A percentile compares a stretch with the other conserved stretches of the same genome.
phyloP scores from a whole-genome alignment of 2,329 filamentous ascomycete genomes.

The Penicillium sp. region DNA sequence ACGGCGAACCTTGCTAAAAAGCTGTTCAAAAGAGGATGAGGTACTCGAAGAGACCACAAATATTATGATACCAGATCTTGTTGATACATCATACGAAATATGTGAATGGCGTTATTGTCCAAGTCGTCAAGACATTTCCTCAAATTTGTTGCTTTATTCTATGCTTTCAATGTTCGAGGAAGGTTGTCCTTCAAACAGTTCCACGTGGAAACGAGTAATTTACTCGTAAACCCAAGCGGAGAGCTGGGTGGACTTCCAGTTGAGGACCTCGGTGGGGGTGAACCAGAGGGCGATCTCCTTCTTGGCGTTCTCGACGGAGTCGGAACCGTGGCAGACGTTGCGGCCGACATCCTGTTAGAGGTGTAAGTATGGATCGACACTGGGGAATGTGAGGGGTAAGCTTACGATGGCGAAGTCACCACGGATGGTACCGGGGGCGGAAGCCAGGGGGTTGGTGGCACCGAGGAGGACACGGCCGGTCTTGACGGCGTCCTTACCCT shows the following conservation, averaged over 20 bases:
- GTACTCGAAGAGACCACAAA: not conserved
- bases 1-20: conserved; percentile 42
- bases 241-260: conserved; percentile 75
- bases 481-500: conserved; percentile 98
- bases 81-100: conserved; percentile 16
- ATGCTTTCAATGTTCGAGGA: conserved; percentile 17
- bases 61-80: conserved; percentile 1
- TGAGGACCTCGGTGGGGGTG: conserved; percentile 80
- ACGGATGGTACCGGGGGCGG: conserved; percentile 96
- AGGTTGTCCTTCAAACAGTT: conserved; percentile 17
- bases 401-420: conserved; percentile 79
- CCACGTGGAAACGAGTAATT: conserved; percentile 29
- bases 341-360: conserved; percentile 71
- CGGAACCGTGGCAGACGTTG: conserved; percentile 99
- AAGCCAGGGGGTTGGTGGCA: conserved; percentile 97
- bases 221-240: conserved; percentile 96
- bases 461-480: conserved; percentile 93
- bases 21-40: conserved; percentile 37
- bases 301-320: conserved; percentile 97
- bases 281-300: conserved; percentile 99
- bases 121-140: conserved; percentile 15
- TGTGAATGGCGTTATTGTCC: conserved; percentile 18
- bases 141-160: conserved; percentile 16
- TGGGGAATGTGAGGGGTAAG: not conserved
- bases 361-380: conserved; percentile 12